phyloP scores from a whole-genome alignment of 345 rosid species.

The Rhodamnia argentea region DNA sequence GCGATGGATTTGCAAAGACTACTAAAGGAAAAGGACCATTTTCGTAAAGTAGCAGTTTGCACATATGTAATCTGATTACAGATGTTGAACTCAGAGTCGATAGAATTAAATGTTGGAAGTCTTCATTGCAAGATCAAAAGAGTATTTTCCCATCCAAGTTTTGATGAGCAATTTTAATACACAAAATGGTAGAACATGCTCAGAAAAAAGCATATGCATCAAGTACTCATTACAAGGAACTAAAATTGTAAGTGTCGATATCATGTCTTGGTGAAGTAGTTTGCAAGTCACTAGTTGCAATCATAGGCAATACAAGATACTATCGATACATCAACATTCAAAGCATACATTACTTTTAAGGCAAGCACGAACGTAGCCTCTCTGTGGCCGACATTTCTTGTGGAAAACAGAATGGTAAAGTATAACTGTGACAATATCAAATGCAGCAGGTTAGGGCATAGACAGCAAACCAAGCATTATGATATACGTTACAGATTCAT shows the following conservation, averaged over 20 bases:
- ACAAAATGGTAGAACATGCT: not conserved
- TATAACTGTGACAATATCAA: slow-evolving; percentile 46
- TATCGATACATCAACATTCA: not conserved
- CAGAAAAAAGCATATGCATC: not conserved
- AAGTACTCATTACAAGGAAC: not conserved
- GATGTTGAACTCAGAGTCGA: not conserved
- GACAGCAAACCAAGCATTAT: not conserved
- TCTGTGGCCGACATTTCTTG: slow-evolving; percentile 56
- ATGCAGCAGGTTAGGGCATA: not conserved
- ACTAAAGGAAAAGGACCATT: not conserved
- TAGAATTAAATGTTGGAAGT: not conserved
- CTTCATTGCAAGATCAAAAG: not conserved
- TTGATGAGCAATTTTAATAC: not conserved
- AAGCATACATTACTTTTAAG: slow-evolving; percentile 74
- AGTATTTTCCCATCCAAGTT: not conserved
- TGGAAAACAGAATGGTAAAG: slow-evolving; percentile 82
- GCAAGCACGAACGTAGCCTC: slow-evolving; percentile 75
- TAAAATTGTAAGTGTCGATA: not conserved
- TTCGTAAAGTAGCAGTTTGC: not conserved
- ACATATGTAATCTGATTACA: not conserved
- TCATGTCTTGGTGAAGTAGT: not conserved
- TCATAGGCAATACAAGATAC: not conserved
- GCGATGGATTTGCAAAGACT: not conserved
- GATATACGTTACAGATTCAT: not conserved
- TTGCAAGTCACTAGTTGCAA: not conserved